Evolutionary conservation across 2,329 filamentous ascomycete species (phyloP), one percentile per base, ranked within the genome.

Genomic region (Torrubiella hemipterigena): DNA sequence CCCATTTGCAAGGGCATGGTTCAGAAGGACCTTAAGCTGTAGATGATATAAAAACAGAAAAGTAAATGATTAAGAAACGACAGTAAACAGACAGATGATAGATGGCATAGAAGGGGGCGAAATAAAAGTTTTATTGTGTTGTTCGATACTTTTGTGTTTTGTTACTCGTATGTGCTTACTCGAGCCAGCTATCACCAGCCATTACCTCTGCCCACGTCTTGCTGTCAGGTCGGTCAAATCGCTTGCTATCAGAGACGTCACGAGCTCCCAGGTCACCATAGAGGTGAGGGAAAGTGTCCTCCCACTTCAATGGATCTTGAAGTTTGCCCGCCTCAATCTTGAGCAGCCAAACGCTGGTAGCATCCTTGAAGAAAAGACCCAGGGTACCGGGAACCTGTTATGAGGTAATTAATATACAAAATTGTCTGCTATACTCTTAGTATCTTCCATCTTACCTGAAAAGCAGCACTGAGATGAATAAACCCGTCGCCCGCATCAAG

Each of bases 1-100:
- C 91, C 91, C 3, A 95, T 96, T 45, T 95, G 87, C 53, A 73
- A 74, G 38, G 73, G 66, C 7, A 81, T 93, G 75, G 76, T 93
- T 3, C 81, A 85, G 59, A 95, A 93, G 67, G 82, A 93, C 54
- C 56, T 93, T 21, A 68, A 65, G 21, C 38, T 56, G 23, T 50
- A 49, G 35, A 39, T 25, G 17, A 18, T 6, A 15, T 31, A 12
- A 16, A 17, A 23, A 16, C 24, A 30, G 5, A 32, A 17, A 8
- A n/a, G 11, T 5, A 8, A 16, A 13, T n/a, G 9, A 19, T 14
- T 10, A 9, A 13, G 8, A 13, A 27, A 15, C 7, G 7, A 11
- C 7, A 22, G 13, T 13, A 26, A 31, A 8, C 24, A n/a, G 9
- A 27, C n/a, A 13, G 11, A 22, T 26, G 11, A 12, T 12, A 17